Conservation (phyloP, 2,329 filamentous ascomycete species). For the Rasamsonia emersonii region DNA sequence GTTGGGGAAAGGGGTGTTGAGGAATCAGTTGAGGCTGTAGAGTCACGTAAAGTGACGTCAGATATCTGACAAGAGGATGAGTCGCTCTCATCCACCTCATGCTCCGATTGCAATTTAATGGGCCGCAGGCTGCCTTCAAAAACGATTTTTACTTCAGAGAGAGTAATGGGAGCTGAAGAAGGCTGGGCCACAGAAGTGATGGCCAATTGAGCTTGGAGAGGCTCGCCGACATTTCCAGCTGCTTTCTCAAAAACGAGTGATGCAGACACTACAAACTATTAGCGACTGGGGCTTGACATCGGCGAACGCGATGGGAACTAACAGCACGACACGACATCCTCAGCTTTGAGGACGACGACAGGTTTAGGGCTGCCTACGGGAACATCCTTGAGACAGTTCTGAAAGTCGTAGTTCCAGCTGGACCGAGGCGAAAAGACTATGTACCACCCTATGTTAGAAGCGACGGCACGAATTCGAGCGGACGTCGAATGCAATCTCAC, state of each 20-base stretch:
- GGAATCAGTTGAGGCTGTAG: constrained; percentile 18
- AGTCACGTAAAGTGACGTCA: constrained; percentile 26
- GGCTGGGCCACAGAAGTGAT: constrained; percentile 42
- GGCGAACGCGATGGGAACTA: constrained; percentile 17
- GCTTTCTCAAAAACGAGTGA: constrained; percentile 45
- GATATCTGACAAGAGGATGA: constrained; percentile 19
- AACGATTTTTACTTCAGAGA: constrained; percentile 43
- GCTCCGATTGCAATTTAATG: constrained; percentile 31
- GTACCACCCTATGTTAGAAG: constrained; percentile 3
- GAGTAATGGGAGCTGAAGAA: constrained; percentile 37
- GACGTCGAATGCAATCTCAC: constrained; percentile 16
- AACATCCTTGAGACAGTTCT: constrained; percentile 36
- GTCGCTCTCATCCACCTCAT: constrained; percentile 15
- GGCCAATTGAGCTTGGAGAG: constrained; percentile 47
- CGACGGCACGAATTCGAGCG: constrained; percentile 6
- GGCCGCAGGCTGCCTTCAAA: constrained; percentile 44
- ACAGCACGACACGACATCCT: constrained; percentile 41
- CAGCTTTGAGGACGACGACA: constrained; percentile 38
- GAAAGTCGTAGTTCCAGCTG: constrained; percentile 38
- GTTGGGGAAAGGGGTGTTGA: constrained; percentile 23
- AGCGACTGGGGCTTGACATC: constrained; percentile 9
- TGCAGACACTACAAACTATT: constrained; percentile 35
- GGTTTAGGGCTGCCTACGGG: constrained; percentile 31
- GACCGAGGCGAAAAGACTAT: constrained; percentile 28
- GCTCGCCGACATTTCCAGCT: constrained; percentile 53